Base-by-base conservation (phyloP, 805 yeast species). In the Hanseniaspora guilliermondii region DNA sequence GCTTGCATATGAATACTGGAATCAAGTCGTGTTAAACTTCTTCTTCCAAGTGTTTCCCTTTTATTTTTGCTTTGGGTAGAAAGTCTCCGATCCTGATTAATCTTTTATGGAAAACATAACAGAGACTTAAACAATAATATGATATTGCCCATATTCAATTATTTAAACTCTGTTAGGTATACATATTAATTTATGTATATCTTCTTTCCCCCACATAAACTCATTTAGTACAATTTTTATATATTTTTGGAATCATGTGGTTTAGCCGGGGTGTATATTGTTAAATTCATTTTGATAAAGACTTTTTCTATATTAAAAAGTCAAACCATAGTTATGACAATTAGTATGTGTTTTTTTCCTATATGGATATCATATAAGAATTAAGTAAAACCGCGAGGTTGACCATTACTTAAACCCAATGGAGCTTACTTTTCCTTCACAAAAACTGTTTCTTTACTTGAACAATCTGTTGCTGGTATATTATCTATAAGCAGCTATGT, bases 401-500 rank as follows among this genome's bases (percentile, higher is more conserved):
- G 52, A 54, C 41, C 47, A 42, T 56, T 57, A 57, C 50, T 65
- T 71, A 82, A 39, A 82, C 88, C 77, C 87, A 82, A 83, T 82
- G 88, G 87, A 82, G 88, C 88, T 83, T 80, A 82, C 82, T 80
- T 63, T 65, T 83, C 80, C 68, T 64, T 72, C 79, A 79, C 78
- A 83, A 74, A 76, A 45, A 60, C 60, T 56, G 59, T 59, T 57
- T 56, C 53, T 19, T 42, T 21, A 19, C 21, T 47, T 55, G 60
- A 41, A 52, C 55, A 37, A 30, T 52, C 49, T 52, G 55, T 27
- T n/a, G 37, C 49, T 33, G 32, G 38, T 52, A 40, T 44, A 41
- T 36, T 16, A 3, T 19, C 7, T 36, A 32, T 35, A 35, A 21
- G 36, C 36, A 42, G 37, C 42, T 40, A 27, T 61, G 85, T 77